These are phyloP conservation scores for Tetrahymena borealis DNA, from an alignment of 73 alveolate genomes.

Conservation along the genomic window DNA sequence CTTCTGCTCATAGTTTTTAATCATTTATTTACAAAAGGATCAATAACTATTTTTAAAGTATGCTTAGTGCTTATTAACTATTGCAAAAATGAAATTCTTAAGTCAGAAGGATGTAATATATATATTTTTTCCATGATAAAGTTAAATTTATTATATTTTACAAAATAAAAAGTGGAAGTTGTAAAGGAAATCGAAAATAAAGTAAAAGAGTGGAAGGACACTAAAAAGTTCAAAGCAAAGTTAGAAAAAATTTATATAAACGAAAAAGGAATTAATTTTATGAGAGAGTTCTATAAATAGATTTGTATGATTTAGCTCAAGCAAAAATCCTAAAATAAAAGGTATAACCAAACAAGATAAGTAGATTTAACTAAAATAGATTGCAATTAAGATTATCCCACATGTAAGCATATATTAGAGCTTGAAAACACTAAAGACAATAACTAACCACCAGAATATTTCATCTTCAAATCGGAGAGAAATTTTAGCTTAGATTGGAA, in stretches of 20 bases:
- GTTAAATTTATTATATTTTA: not conserved
- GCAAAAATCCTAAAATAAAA: not conserved
- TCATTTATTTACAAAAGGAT: not conserved
- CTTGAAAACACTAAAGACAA: not conserved
- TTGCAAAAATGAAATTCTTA: not conserved
- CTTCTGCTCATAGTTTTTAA: not conserved
- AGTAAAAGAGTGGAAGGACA: not conserved
- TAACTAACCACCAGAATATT: not conserved
- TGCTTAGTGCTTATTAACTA: not conserved
- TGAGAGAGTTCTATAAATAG: not conserved
- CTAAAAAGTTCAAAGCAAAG: not conserved
- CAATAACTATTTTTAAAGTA: not conserved
- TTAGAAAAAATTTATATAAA: not conserved
- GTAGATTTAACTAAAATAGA: not conserved
- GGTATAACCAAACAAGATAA: not conserved
- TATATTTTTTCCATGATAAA: not conserved
- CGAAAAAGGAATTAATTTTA: not conserved
- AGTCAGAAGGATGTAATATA: not conserved
- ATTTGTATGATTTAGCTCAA: not conserved
- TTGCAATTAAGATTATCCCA: not conserved
- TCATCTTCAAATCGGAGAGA: not conserved
- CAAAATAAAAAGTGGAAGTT: not conserved
- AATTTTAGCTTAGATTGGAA: not conserved
- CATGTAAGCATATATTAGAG: not conserved
- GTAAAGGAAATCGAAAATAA: not conserved